phyloP scores from a whole-genome alignment of 1,139 yeast species.

The Blastobotrys aristatus region DNA sequence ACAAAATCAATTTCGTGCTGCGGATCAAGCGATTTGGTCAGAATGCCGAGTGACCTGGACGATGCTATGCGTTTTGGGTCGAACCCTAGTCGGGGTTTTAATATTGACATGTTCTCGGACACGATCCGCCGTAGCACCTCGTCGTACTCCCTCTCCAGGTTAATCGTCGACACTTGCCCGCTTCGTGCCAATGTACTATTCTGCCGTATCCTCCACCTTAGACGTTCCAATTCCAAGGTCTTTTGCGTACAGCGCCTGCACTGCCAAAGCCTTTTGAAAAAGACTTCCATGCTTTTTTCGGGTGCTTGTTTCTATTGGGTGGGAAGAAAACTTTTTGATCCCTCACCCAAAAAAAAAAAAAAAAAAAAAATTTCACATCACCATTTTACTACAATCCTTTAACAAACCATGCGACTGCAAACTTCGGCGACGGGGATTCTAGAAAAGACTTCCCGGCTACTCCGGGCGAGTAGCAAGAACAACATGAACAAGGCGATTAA shows the following conservation, averaged over 20 bases:
- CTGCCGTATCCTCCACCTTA: background rate
- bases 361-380: constrained; percentile 8
- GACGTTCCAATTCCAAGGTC: constrained; percentile 1
- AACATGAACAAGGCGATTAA: constrained; percentile 37
- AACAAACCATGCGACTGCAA: constrained; percentile 55
- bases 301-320: background rate
- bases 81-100: background rate
- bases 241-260: constrained; percentile 4
- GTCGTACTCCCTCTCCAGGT: constrained; percentile 14
- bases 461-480: constrained; percentile 21
- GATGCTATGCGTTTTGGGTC: too few species aligned
- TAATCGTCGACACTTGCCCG: constrained; percentile 1
- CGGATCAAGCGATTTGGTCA: background rate
- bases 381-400: background rate
- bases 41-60: too few species aligned
- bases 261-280: constrained; percentile 9
- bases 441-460: constrained; percentile 43
- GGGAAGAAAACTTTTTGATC: background rate
- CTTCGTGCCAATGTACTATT: background rate
- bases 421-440: constrained; percentile 64
- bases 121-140: constrained; percentile 12
- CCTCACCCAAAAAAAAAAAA: background rate
- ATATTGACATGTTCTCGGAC: constrained; percentile 4
- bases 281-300: constrained; percentile 3
- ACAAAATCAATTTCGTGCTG: constrained; percentile 6